These are phyloP conservation scores for Amesomyces nigricolor DNA, from an alignment of 2,329 filamentous ascomycete genomes.

Conservation along the genomic window DNA sequence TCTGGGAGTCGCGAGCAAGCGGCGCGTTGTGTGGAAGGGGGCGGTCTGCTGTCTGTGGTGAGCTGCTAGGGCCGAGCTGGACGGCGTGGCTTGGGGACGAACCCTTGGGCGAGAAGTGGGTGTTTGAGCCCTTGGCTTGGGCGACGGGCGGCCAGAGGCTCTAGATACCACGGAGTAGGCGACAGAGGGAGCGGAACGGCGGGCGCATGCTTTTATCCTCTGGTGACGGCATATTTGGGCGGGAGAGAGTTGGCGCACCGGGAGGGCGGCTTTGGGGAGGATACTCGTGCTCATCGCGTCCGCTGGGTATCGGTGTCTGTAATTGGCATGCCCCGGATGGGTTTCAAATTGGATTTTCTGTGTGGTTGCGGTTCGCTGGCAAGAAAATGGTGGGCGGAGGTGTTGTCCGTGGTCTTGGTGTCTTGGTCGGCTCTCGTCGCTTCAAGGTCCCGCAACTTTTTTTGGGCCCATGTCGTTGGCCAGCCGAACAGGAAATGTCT, in stretches of 20 bases:
- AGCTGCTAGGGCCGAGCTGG: neutral
- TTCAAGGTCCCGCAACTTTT: constrained; percentile 13
- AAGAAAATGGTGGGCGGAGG: too few relatives aligned
- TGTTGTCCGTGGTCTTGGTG: neutral
- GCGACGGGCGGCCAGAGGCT: constrained; percentile 11
- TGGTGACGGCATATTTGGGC: constrained; percentile 30
- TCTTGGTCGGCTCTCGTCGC: neutral
- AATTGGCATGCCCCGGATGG: constrained; percentile 12
- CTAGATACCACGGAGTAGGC: constrained; percentile 22
- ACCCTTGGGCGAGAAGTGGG: constrained; percentile 10
- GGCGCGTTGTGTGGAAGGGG: constrained; percentile 55
- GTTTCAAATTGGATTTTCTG: neutral
- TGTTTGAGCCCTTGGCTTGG: neutral
- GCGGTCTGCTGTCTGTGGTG: constrained; percentile 5
- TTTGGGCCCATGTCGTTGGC: constrained; percentile 10
- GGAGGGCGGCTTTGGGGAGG: constrained; percentile 32
- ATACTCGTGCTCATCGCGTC: constrained; percentile 33
- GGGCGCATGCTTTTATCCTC: constrained; percentile 23
- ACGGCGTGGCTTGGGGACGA: neutral
- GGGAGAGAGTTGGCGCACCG: constrained; percentile 30
- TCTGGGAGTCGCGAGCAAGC: constrained; percentile 47
- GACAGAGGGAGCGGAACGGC: constrained; percentile 19
- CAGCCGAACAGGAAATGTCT: neutral
- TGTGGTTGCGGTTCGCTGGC: neutral
- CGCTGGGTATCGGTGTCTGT: neutral